These are phyloP conservation scores for Hyaloperonospora brassicae DNA, from an alignment of 352 stramenopile species.

Conservation along the genomic window DNA sequence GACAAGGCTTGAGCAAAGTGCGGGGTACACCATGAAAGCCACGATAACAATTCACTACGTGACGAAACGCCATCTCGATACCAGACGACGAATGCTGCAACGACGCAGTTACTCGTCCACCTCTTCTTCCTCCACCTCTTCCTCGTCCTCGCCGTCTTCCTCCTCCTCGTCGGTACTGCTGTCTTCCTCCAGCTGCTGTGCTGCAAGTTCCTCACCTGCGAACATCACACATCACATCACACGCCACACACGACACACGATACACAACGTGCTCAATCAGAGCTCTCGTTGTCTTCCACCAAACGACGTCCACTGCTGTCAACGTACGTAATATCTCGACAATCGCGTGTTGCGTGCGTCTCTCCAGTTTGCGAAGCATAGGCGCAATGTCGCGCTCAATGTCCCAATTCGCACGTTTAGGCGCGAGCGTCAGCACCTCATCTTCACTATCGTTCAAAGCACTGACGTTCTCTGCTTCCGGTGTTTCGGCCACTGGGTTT, in stretches of 20 bases:
- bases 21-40: neutral
- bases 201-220: slow-evolving; percentile 73
- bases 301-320: neutral
- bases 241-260: neutral
- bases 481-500: slow-evolving; percentile 21
- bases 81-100: neutral
- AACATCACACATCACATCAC: neutral
- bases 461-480: slow-evolving; percentile 18
- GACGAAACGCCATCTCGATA: neutral
- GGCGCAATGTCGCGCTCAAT: slow-evolving; percentile 82
- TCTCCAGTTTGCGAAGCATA: slow-evolving; percentile 83
- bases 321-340: slow-evolving; percentile 81
- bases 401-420: slow-evolving; percentile 83
- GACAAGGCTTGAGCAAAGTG: slow-evolving; percentile 20
- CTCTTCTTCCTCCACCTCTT: slow-evolving; percentile 31
- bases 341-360: slow-evolving; percentile 77
- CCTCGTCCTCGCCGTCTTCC: slow-evolving; percentile 41
- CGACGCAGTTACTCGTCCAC: slow-evolving; percentile 14
- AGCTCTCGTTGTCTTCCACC: neutral
- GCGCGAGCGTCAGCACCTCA: slow-evolving; percentile 65
- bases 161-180: slow-evolving; percentile 52
- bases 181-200: slow-evolving; percentile 53
- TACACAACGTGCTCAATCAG: too few species aligned
- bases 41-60: neutral
- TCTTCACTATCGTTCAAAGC: slow-evolving; percentile 45